A percentile compares a stretch with the other conserved stretches of the same genome.
These are phyloP conservation scores for Iberis pinnata DNA, from an alignment of 345 rosid species.

Conservation along the genomic window DNA sequence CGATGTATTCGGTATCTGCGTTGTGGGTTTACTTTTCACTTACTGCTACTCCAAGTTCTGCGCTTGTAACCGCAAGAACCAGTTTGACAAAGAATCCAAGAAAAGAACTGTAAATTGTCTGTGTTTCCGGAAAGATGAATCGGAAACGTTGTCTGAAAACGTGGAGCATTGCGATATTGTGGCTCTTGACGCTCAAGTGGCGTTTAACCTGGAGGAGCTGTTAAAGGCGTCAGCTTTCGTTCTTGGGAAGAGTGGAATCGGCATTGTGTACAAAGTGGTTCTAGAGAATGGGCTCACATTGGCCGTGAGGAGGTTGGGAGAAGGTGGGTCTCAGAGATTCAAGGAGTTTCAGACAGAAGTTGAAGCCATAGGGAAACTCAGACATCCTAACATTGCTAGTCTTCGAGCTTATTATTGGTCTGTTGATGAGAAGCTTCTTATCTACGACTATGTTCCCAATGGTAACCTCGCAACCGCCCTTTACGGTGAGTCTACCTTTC, in stretches of 20 bases:
- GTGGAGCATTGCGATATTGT: constrained; percentile 77
- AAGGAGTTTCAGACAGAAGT: constrained; percentile 96
- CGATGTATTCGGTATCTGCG: constrained; percentile 81
- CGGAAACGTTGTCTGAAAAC: constrained; percentile 65
- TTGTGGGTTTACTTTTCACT: constrained; percentile 73
- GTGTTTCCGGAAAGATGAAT: constrained; percentile 78
- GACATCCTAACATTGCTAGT: constrained; percentile 79
- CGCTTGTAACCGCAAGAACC: constrained; percentile 35
- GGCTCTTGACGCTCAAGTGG: constrained; percentile 64
- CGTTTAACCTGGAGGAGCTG: constrained; percentile 83
- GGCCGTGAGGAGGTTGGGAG: constrained; percentile 88
- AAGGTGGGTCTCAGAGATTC: constrained; percentile 92
- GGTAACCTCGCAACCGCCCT: constrained; percentile 82
- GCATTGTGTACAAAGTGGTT: constrained; percentile 93
- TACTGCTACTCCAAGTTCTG: constrained; percentile 73
- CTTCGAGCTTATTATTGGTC: constrained; percentile 97
- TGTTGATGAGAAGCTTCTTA: constrained; percentile 89
- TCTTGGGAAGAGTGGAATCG: constrained; percentile 91
- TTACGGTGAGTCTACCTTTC: constrained; percentile 53
- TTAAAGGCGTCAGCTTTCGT: constrained; percentile 97
- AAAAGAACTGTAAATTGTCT: constrained; percentile 44
- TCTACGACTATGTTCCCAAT: constrained; percentile 70
- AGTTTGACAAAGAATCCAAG: constrained; percentile 52
- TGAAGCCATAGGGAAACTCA: constrained; percentile 86
- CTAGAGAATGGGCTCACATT: constrained; percentile 81